A percentile compares a stretch with the other conserved stretches of the same genome.
Conservation (phyloP, 106 monocot genomes). For the Phalaenopsis aphrodite region DNA sequence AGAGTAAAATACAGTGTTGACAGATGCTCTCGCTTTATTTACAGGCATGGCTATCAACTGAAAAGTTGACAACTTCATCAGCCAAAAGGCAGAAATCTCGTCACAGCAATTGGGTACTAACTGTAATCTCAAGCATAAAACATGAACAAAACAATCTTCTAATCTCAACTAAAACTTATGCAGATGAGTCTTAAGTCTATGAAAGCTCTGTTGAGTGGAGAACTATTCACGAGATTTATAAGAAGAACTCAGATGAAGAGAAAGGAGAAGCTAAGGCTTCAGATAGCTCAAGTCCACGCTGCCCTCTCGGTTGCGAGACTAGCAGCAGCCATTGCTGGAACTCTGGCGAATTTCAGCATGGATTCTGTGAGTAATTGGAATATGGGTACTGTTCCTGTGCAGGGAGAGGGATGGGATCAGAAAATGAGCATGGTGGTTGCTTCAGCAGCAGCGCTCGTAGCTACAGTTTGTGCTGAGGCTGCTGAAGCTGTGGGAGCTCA, state of each 20-base stretch:
- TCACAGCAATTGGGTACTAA: background rate
- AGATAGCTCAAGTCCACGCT: slow-evolving; percentile 42
- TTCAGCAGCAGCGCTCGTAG: slow-evolving; percentile 49
- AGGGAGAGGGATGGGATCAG: slow-evolving; percentile 14
- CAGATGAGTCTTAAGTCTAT: slow-evolving; percentile 23
- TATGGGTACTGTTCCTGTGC: slow-evolving; percentile 2
- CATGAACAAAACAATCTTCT: background rate
- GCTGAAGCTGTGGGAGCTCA: slow-evolving; percentile 55
- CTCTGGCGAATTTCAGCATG: slow-evolving; percentile 20
- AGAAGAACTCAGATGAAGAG: slow-evolving; percentile 27
- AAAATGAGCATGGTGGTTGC: slow-evolving; percentile 41
- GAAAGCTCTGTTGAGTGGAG: slow-evolving; percentile 36
- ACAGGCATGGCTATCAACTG: background rate
- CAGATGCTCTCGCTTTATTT: background rate
- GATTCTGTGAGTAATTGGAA: slow-evolving; percentile 14
- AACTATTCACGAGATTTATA: slow-evolving; percentile 17
- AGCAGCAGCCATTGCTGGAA: slow-evolving; percentile 51
- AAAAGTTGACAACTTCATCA: background rate
- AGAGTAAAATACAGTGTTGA: background rate
- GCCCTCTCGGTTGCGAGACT: slow-evolving; percentile 57
- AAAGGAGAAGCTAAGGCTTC: slow-evolving; percentile 37
- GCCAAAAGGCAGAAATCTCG: background rate
- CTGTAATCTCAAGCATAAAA: background rate
- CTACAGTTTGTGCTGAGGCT: slow-evolving; percentile 64
- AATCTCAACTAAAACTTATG: background rate